phyloP scores from a whole-genome alignment of 139 green algal species.

The Micromonas commoda region DNA sequence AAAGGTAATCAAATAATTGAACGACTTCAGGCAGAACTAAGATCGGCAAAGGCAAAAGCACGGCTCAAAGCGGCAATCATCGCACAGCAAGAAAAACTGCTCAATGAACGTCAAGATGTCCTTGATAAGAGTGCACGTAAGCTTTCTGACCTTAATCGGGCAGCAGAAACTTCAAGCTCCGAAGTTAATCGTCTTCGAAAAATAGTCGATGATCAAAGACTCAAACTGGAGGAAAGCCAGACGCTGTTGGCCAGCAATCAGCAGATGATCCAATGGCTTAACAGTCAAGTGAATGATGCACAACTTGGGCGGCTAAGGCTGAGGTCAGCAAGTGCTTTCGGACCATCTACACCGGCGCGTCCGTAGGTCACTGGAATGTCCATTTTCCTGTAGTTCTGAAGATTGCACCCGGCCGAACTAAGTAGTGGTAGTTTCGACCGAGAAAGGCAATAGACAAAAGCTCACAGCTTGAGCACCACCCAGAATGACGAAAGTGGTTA shows the following conservation, averaged over 20 bases:
- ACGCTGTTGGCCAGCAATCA: conserved; percentile 73
- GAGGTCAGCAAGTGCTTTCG: no score
- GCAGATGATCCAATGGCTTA: conserved; percentile 92
- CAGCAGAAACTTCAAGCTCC: neutral
- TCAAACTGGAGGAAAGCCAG: conserved; percentile 73
- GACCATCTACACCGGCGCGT: no score
- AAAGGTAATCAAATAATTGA: conserved; percentile 76
- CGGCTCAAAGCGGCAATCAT: conserved; percentile 68
- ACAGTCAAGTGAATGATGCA: conserved; percentile 74
- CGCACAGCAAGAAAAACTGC: conserved; percentile 70
- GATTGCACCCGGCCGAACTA: no score
- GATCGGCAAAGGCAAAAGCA: conserved; percentile 54
- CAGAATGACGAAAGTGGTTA: no score
- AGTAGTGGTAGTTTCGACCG: no score
- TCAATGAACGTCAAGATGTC: conserved; percentile 46
- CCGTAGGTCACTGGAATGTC: no score
- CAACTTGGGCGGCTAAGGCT: no score
- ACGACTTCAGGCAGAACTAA: conserved; percentile 43
- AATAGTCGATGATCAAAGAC: conserved; percentile 50
- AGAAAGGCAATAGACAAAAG: no score
- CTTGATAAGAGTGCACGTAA: conserved; percentile 32
- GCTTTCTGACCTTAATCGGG: neutral
- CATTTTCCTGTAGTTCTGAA: no score
- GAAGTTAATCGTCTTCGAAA: conserved; percentile 37
- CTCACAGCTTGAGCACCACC: no score